Evolutionary conservation across 768 basidiomycete genomes (phyloP), one percentile per base, ranked within the genome.

Genomic region (Crucibulum laeve): DNA sequence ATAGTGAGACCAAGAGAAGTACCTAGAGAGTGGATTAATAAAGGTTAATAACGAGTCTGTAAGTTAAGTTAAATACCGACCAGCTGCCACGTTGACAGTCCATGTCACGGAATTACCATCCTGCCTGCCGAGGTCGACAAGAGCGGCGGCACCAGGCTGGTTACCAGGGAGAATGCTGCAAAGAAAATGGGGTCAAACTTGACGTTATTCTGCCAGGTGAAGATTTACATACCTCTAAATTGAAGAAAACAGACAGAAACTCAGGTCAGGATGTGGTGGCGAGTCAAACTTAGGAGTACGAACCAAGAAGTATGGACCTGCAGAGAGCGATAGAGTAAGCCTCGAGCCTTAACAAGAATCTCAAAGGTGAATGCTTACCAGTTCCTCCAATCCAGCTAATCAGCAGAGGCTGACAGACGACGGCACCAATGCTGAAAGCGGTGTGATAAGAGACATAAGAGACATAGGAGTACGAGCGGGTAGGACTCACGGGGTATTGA

Each of bases 401-500:
- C 11, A 67, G 59, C 22, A 73, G 58, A 10, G 87, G 81, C 51
- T 80, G 59, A 61, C 87, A 90, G 45, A 74, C 66, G 25, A 74
- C 70, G 15, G 65, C 71, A 39, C 66, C 71, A 28, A 58, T 11
- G 26, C 82, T 85, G 49, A 51, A 21, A 30, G 32, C 33, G 50
- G 43, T 26, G 37, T 40, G 48, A 48, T 48, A 38, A 44, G 36
- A 17, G 44, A 48, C 32, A 10, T 15, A 26, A 39, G 38, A 25
- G 2, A 28, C 25, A 21, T 18, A 30, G 11, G 13, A 41, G 11
- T 24, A 6, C 15, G 5, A 25, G 25, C 38, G 38, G 25, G 26
- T 24, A 19, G 47, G 15, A 73, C 85, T 56, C 51, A 88, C 87
- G 87, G 87, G 26, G 87, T 91, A 59, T 85, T 82, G 58, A 89